Evolutionary conservation across 129 eudicot species (phyloP).

Genomic region (Oenanthe sinensis): DNA sequence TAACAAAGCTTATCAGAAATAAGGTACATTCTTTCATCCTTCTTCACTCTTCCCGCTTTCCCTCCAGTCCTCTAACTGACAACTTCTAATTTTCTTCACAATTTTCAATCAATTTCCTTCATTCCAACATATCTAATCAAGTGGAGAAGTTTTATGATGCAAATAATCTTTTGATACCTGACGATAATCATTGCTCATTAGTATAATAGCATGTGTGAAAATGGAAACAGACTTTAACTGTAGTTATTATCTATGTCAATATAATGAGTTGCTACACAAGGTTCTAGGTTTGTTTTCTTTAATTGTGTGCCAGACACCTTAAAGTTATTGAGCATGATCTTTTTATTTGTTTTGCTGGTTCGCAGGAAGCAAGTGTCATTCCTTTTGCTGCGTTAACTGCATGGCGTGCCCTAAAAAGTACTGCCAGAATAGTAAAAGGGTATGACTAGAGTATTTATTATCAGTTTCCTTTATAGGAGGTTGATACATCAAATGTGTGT

Average conservation of each 20-base stretch:
- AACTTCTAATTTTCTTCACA: background rate
- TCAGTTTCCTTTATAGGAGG: background rate
- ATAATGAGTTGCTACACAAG: background rate
- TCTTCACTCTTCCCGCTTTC: background rate
- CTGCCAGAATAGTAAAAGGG: slow-evolving; percentile 79
- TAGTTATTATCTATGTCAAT: background rate
- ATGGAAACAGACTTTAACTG: background rate
- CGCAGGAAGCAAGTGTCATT: slow-evolving; percentile 90
- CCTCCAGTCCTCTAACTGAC: background rate
- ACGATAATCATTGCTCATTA: no score
- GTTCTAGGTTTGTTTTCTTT: background rate
- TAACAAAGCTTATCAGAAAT: background rate
- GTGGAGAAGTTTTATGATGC: background rate
- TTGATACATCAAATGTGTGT: background rate
- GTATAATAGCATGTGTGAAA: background rate
- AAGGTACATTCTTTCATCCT: background rate
- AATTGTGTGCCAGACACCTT: background rate
- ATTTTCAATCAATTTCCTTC: background rate
- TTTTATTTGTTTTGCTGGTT: background rate
- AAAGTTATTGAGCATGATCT: background rate
- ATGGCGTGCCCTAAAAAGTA: slow-evolving; percentile 91
- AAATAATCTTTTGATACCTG: background rate
- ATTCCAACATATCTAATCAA: background rate
- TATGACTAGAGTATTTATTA: slow-evolving; percentile 23
- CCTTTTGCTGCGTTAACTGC: slow-evolving; percentile 98